Conservation (phyloP, 2,329 filamentous ascomycete genomes). For the Aureobasidium subglaciale region DNA sequence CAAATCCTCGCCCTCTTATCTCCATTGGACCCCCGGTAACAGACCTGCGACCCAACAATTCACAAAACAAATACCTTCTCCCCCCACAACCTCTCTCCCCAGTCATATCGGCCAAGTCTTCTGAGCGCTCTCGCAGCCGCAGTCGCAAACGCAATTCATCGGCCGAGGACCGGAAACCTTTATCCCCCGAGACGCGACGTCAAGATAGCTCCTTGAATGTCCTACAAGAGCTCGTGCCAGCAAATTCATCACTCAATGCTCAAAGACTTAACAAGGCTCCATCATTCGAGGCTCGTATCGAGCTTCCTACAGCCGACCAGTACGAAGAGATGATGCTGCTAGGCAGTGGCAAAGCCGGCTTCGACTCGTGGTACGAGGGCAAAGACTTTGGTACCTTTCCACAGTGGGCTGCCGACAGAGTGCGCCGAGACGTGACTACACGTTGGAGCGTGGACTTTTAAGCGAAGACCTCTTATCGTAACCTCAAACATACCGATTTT, state of each 20-base stretch:
- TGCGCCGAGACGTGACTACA: slow-evolving; percentile 4
- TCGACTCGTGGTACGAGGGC: slow-evolving; percentile 13
- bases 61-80: slow-evolving; percentile 14
- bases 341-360: slow-evolving; percentile 5
- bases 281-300: slow-evolving; percentile 10
- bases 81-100: slow-evolving; percentile 22
- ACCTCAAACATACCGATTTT: background rate
- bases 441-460: slow-evolving; percentile 16
- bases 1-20: slow-evolving; percentile 19
- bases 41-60: slow-evolving; percentile 7
- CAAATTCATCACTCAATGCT: slow-evolving; percentile 8
- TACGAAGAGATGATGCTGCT: slow-evolving; percentile 12
- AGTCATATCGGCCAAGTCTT: slow-evolving; percentile 21
- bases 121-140: slow-evolving; percentile 13
- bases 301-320: slow-evolving; percentile 5
- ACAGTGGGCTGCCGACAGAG: slow-evolving; percentile 14
- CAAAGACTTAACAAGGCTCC: background rate
- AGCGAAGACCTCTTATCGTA: background rate
- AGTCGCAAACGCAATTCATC: background rate
- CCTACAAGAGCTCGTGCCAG: slow-evolving; percentile 33
- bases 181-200: slow-evolving; percentile 20
- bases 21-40: slow-evolving; percentile 15
- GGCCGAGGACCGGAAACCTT: slow-evolving; percentile 11
- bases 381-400: slow-evolving; percentile 2
- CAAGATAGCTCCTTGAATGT: slow-evolving; percentile 33